Percentiles rank a stretch among this genome's conserved stretches.
These are phyloP conservation scores for Paraphoma chrysanthemicola DNA, from an alignment of 2,329 filamentous ascomycete genomes.

Conservation along the genomic window DNA sequence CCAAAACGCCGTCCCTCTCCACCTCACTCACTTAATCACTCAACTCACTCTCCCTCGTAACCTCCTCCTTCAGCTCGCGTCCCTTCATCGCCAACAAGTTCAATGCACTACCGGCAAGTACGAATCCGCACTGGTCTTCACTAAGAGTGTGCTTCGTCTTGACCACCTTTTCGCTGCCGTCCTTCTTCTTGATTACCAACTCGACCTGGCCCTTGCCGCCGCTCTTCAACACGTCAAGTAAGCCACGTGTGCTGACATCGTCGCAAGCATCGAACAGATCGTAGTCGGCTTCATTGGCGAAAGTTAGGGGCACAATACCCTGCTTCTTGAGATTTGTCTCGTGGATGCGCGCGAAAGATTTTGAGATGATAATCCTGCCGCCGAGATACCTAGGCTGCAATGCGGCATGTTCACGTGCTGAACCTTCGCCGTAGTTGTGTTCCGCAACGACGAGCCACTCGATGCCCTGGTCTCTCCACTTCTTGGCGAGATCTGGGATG, in stretches of 20 bases:
- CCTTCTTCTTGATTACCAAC: conserved; percentile 60
- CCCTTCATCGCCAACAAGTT: conserved; percentile 80
- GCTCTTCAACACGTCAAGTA: conserved; percentile 80
- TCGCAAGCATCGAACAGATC: conserved; percentile 84
- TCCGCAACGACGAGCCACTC: conserved; percentile 96
- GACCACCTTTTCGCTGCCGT: conserved; percentile 71
- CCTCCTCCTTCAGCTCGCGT: conserved; percentile 42
- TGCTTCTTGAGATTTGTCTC: conserved; percentile 98
- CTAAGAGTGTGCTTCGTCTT: conserved; percentile 87
- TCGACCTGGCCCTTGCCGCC: conserved; percentile 80
- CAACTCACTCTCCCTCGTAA: conserved; percentile 47
- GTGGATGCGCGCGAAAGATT: conserved; percentile 90
- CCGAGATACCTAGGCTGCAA: conserved; percentile 91
- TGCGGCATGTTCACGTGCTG: conserved; percentile 86
- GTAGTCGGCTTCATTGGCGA: conserved; percentile 87
- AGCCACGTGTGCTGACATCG: conserved; percentile 78
- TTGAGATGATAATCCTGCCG: conserved; percentile 80
- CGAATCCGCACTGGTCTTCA: conserved; percentile 88
- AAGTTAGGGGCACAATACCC: conserved; percentile 92
- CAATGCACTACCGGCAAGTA: conserved; percentile 90
- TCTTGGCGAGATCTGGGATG: conserved; percentile 85
- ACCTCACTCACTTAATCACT: conserved; percentile 36
- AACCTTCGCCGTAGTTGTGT: conserved; percentile 96
- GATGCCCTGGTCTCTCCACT: conserved; percentile 77
- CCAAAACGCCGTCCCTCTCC: neutral